phyloP scores from a whole-genome alignment of 805 yeast genomes.

The Debaryomyces castellii region DNA sequence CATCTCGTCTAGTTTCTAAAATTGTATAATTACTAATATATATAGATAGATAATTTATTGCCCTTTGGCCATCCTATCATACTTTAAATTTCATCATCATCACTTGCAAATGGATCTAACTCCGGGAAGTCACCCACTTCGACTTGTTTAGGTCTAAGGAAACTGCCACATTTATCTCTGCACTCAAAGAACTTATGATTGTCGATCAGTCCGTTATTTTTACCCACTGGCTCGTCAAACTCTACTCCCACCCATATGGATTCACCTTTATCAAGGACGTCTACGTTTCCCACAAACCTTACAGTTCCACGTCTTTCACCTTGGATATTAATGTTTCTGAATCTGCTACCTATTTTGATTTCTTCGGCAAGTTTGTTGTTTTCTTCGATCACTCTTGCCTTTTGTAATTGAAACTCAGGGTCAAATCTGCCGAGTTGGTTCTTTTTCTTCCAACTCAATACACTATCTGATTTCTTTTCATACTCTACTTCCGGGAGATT shows the following conservation, averaged over 20 bases:
- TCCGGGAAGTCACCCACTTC: constrained; percentile 70
- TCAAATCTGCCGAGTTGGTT: constrained; percentile 73
- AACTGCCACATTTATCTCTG: constrained; percentile 65
- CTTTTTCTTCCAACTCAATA: constrained; percentile 72
- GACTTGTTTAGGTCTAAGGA: constrained; percentile 67
- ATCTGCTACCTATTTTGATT: constrained; percentile 52
- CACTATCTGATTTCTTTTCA: constrained; percentile 58
- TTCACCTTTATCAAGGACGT: constrained; percentile 52
- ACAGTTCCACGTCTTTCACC: constrained; percentile 70
- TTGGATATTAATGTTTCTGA: constrained; percentile 45
- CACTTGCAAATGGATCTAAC: constrained; percentile 42
- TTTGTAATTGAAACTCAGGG: constrained; percentile 41
- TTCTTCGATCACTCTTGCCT: constrained; percentile 26
- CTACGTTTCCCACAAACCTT: constrained; percentile 65
- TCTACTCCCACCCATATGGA: constrained; percentile 79
- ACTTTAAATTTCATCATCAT: constrained; percentile 39
- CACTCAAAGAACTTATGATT: constrained; percentile 62
- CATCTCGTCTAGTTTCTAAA: too few relatives aligned
- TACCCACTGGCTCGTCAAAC: constrained; percentile 84
- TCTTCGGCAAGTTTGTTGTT: constrained; percentile 23
- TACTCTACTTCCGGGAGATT: constrained; percentile 62
- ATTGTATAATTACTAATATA: too few relatives aligned
- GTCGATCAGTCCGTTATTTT: constrained; percentile 74
- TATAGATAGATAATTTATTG: too few relatives aligned
- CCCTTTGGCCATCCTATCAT: too few relatives aligned